Evolutionary conservation across 306 rosid genomes (phyloP).

Genomic region (Astragalus glycyphyllos): DNA sequence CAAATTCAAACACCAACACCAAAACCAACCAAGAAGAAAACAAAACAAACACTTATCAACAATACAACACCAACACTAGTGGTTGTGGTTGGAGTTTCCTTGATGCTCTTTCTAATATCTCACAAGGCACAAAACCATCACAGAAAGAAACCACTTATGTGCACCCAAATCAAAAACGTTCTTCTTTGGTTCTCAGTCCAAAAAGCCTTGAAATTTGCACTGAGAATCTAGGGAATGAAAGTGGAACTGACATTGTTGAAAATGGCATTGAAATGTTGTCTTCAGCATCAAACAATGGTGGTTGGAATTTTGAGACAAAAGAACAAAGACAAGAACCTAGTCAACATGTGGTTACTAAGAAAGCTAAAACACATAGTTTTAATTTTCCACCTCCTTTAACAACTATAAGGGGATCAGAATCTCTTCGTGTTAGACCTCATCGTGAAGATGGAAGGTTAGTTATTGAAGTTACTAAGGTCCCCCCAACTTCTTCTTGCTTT

Average conservation of each 20-base stretch:
- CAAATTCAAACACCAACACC: slow-evolving; percentile 44
- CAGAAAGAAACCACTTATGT: slow-evolving; percentile 52
- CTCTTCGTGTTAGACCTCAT: slow-evolving; percentile 68
- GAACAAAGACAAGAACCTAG: slow-evolving; percentile 43
- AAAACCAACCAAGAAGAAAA: slow-evolving; percentile 40
- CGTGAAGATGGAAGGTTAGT: slow-evolving; percentile 80
- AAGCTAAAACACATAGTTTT: slow-evolving; percentile 49
- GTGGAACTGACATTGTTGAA: slow-evolving; percentile 70
- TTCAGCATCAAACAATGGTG: slow-evolving; percentile 10
- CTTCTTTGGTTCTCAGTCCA: slow-evolving; percentile 53
- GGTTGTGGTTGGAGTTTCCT: slow-evolving; percentile 64
- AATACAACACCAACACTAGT: background rate
- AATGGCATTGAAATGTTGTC: slow-evolving; percentile 49
- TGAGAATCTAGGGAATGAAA: slow-evolving; percentile 84
- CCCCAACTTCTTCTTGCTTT: slow-evolving; percentile 53
- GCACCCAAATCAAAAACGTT: slow-evolving; percentile 63
- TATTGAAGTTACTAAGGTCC: slow-evolving; percentile 66
- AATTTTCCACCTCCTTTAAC: slow-evolving; percentile 95
- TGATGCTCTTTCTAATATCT: slow-evolving; percentile 55
- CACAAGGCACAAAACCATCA: slow-evolving; percentile 1
- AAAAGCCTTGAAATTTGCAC: slow-evolving; percentile 82
- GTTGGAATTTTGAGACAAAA: slow-evolving; percentile 41
- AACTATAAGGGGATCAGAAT: slow-evolving; percentile 74
- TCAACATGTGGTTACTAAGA: slow-evolving; percentile 49
- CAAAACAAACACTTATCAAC: slow-evolving; percentile 4